Percentiles rank a stretch among this genome's conserved stretches.
phyloP scores from a whole-genome alignment of 140 eudicot genomes.

The Oenanthe javanica region DNA sequence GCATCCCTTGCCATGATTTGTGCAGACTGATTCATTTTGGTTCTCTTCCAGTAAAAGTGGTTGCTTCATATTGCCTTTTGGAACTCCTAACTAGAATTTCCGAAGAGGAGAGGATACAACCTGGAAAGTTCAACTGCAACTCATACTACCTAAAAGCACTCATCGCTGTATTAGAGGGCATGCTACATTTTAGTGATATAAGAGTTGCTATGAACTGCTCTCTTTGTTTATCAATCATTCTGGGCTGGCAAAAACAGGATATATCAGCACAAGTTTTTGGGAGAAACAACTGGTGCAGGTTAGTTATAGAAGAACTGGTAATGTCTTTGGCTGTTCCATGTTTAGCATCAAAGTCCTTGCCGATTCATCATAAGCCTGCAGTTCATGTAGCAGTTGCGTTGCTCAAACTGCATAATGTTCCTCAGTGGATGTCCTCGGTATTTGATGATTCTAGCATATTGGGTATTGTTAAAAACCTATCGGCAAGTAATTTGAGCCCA shows the following conservation, averaged over 20 bases:
- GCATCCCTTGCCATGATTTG: conserved; percentile 63
- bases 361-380: conserved; percentile 63
- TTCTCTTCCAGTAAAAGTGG: conserved; percentile 51
- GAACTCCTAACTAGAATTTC: conserved; percentile 52
- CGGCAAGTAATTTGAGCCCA: conserved; percentile 42
- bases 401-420: conserved; percentile 39
- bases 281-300: conserved; percentile 52
- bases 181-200: conserved; percentile 40
- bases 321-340: conserved; percentile 56
- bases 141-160: conserved; percentile 39
- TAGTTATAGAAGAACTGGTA: conserved; percentile 76
- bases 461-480: conserved; percentile 55
- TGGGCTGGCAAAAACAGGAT: conserved; percentile 43
- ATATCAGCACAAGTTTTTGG: conserved; percentile 14
- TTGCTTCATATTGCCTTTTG: conserved; percentile 67
- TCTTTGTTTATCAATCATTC: conserved; percentile 51
- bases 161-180: conserved; percentile 62
- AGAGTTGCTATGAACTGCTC: conserved; percentile 62
- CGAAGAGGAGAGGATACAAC: conserved; percentile 25
- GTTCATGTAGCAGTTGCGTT: conserved; percentile 53
- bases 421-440: conserved; percentile 58
- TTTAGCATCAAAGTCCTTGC: conserved; percentile 45
- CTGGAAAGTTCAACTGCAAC: conserved; percentile 29
- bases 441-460: conserved; percentile 59
- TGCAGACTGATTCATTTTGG: conserved; percentile 84